A percentile compares a stretch with the other conserved stretches of the same genome.
Evolutionary conservation across 2,329 filamentous ascomycete species (phyloP).

Genomic region (Diaporthe citriasiana): DNA sequence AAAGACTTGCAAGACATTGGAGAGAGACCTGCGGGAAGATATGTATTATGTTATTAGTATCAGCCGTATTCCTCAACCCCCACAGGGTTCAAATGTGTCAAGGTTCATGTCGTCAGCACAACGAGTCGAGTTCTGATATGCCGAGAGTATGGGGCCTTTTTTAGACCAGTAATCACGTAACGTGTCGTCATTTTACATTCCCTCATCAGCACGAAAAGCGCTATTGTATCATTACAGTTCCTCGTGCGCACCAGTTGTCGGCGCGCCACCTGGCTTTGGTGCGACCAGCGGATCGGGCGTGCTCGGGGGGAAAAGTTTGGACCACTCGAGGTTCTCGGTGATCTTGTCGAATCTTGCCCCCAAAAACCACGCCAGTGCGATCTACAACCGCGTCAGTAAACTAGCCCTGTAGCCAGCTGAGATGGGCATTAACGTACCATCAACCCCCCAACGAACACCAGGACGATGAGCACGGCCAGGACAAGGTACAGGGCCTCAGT

Average conservation of each 20-base stretch:
- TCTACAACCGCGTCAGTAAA: slow-evolving; percentile 60
- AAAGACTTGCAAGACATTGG: background rate
- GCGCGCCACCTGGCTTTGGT: slow-evolving; percentile 43
- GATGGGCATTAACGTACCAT: slow-evolving; percentile 78
- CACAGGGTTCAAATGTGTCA: slow-evolving; percentile 33
- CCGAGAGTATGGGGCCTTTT: slow-evolving; percentile 8
- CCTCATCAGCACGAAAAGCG: slow-evolving; percentile 32
- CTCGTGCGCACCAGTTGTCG: slow-evolving; percentile 42
- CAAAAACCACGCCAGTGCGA: slow-evolving; percentile 82
- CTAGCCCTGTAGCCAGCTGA: slow-evolving; percentile 10
- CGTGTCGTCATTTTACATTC: slow-evolving; percentile 41
- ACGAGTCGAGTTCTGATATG: slow-evolving; percentile 25
- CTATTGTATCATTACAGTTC: slow-evolving; percentile 49
- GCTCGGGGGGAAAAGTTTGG: slow-evolving; percentile 37
- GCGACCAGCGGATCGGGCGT: slow-evolving; percentile 44
- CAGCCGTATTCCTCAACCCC: slow-evolving; percentile 31
- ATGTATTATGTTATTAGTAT: slow-evolving; percentile 43
- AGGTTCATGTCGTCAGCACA: slow-evolving; percentile 7
- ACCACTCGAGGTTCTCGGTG: slow-evolving; percentile 63
- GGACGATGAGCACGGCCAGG: slow-evolving; percentile 74
- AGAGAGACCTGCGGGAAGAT: slow-evolving; percentile 14
- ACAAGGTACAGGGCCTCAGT: slow-evolving; percentile 77
- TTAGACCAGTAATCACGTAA: slow-evolving; percentile 28
- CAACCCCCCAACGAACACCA: slow-evolving; percentile 77
- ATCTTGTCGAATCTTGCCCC: slow-evolving; percentile 87